These are phyloP conservation scores for Coemansia sp. DNA, from an alignment of 192 early-diverging fungal species.

Conservation along the genomic window DNA sequence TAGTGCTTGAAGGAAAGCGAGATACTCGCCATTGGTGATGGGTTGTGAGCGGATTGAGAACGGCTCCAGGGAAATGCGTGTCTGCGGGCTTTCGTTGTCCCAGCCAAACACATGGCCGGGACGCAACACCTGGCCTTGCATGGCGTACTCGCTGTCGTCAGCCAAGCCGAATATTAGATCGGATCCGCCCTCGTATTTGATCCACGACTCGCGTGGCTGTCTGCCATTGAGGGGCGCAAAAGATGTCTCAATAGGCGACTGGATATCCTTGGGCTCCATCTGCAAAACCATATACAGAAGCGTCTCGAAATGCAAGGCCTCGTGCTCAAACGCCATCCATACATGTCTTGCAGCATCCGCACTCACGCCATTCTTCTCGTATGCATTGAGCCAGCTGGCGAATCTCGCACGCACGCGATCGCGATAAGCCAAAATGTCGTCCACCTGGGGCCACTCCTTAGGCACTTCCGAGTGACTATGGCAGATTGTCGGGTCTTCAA, in stretches of 20 bases:
- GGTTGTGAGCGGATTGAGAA: conserved; percentile 75
- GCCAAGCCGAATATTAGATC: conserved; percentile 63
- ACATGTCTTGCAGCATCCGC: conserved; percentile 57
- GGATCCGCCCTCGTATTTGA: conserved; percentile 14
- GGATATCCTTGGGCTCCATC: conserved; percentile 29
- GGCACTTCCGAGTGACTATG: conserved; percentile 75
- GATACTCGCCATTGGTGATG: conserved; percentile 78
- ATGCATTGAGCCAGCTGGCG: conserved; percentile 34
- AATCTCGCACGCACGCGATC: conserved; percentile 63
- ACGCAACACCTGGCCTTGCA: conserved; percentile 13
- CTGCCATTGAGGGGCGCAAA: conserved; percentile 7
- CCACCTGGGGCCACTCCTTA: conserved; percentile 69
- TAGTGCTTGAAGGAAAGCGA: conserved; percentile 47
- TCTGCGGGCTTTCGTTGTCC: conserved; percentile 82
- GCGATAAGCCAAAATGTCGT: conserved; percentile 66
- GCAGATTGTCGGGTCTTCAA: conserved; percentile 70
- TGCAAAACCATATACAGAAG: conserved; percentile 86
- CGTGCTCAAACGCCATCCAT: conserved; percentile 91
- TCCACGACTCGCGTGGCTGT: conserved; percentile 19
- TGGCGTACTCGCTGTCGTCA: conserved; percentile 52
- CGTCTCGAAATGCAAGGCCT: conserved; percentile 92
- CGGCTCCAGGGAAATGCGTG: conserved; percentile 22
- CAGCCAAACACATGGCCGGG: conserved; percentile 68
- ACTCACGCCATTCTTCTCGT: not conserved
- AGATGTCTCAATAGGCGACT: conserved; percentile 11